Conservation (phyloP, 257 asterid genomes). For the Rehmannia glutinosa region DNA sequence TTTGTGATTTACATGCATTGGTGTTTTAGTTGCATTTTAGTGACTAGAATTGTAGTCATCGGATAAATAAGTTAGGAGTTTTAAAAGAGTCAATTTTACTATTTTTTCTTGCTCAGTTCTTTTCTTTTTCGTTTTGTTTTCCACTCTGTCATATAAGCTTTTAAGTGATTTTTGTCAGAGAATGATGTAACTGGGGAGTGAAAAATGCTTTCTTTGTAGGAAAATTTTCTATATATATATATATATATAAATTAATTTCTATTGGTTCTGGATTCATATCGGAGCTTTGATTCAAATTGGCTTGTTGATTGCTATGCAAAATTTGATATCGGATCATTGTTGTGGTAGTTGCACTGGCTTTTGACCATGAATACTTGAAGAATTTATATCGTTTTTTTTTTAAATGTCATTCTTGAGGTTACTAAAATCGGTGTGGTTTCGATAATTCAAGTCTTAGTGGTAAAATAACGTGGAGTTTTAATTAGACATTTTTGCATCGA, state of each 20-base stretch:
- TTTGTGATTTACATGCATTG: conserved; percentile 24
- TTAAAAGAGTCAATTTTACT: background rate
- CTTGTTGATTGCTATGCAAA: background rate
- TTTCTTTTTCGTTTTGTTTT: background rate
- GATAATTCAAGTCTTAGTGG: background rate
- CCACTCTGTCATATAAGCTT: background rate
- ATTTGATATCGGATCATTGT: background rate
- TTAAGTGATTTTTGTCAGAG: background rate
- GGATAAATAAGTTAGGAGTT: background rate
- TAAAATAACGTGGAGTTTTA: background rate
- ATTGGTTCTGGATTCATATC: no score
- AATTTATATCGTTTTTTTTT: background rate
- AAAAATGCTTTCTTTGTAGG: background rate
- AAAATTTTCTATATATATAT: no score
- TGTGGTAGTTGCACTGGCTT: background rate
- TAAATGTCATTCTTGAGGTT: background rate
- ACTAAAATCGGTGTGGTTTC: background rate
- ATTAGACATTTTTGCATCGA: background rate
- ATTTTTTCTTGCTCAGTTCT: background rate
- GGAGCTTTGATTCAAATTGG: no score
- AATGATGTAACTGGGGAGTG: background rate
- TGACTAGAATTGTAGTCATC: background rate
- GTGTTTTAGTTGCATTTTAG: conserved; percentile 3
- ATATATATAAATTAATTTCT: no score
- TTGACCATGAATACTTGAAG: background rate